A percentile compares a stretch with the other conserved stretches of the same genome.
Evolutionary conservation across 2,329 filamentous ascomycete genomes (phyloP).

Genomic region (Microdochium paspali): DNA sequence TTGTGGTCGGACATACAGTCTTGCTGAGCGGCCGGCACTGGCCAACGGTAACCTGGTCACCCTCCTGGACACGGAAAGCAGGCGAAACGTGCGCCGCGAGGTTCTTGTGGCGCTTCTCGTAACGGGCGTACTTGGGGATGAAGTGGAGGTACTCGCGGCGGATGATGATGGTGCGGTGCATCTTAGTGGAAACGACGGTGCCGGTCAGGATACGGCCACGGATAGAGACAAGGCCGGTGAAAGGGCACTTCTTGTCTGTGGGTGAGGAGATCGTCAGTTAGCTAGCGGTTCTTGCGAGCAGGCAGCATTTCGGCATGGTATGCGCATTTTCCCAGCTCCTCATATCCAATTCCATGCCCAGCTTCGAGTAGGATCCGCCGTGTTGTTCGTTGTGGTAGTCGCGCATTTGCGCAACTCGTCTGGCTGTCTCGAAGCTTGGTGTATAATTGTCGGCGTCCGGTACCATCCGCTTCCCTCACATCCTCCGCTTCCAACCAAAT

Average conservation of each 20-base stretch:
- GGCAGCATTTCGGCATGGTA: background rate
- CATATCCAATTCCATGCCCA: too few species aligned
- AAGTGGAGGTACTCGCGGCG: slow-evolving; percentile 99
- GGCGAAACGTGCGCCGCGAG: slow-evolving; percentile 97
- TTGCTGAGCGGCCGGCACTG: slow-evolving; percentile 99
- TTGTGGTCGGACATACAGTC: slow-evolving; percentile 65
- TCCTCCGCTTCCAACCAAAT: background rate
- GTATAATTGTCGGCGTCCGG: background rate
- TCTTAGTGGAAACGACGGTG: slow-evolving; percentile 99
- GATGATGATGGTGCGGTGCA: slow-evolving; percentile 99
- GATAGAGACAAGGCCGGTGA: slow-evolving; percentile 98
- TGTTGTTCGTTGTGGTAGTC: too few species aligned
- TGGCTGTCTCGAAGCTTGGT: too few species aligned
- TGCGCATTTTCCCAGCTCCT: too few species aligned
- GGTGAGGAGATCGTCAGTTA: slow-evolving; percentile 1
- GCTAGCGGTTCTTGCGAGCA: background rate
- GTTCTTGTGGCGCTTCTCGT: slow-evolving; percentile 99
- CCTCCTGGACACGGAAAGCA: slow-evolving; percentile 99
- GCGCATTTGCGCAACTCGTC: too few species aligned
- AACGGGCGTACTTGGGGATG: slow-evolving; percentile 99
- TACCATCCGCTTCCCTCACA: background rate
- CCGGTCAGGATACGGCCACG: slow-evolving; percentile 99
- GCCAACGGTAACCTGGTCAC: slow-evolving; percentile 98
- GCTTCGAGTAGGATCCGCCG: too few species aligned
- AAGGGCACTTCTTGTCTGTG: slow-evolving; percentile 99